Percentiles rank a stretch among this genome's conserved stretches.
These are phyloP conservation scores for Lentinus polychrous DNA, from an alignment of 1,284 basidiomycete genomes.

Conservation along the genomic window DNA sequence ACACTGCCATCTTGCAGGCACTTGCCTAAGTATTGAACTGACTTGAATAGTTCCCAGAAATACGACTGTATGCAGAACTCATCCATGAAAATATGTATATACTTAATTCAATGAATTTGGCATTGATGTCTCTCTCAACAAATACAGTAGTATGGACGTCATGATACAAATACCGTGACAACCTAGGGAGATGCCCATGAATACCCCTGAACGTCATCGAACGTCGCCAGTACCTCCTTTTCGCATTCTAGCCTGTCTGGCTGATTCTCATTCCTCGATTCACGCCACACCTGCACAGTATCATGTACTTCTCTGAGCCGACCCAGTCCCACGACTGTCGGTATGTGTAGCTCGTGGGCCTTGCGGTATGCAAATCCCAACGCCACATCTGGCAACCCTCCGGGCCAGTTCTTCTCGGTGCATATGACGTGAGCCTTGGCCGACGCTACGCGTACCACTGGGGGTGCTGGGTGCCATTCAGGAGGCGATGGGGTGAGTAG, in stretches of 20 bases:
- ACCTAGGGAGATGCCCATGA: conserved; percentile 51
- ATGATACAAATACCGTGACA: too few species aligned
- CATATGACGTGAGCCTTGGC: conserved; percentile 25
- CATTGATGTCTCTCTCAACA: too few species aligned
- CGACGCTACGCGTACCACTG: conserved; percentile 40
- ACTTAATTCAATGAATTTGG: too few species aligned
- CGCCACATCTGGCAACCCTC: conserved; percentile 63
- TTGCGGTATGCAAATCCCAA: conserved; percentile 65
- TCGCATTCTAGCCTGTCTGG: not conserved
- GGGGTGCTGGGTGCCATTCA: conserved; percentile 82
- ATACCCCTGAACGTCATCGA: conserved; percentile 17
- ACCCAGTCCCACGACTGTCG: conserved; percentile 75
- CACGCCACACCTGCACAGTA: conserved; percentile 61
- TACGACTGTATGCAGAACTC: too few species aligned
- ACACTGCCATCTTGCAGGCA: conserved; percentile 33
- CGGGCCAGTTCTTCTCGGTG: conserved; percentile 27
- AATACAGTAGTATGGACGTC: too few species aligned
- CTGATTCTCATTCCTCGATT: conserved; percentile 34
- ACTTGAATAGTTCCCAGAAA: too few species aligned
- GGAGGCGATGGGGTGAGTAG: conserved; percentile 70
- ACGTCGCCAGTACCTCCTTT: conserved; percentile 44
- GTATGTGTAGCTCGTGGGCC: conserved; percentile 41
- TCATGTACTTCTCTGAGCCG: conserved; percentile 68
- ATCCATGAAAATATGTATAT: too few species aligned
- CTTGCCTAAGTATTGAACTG: conserved; percentile 6